Evolutionary conservation across 306 rosid species (phyloP).

Genomic region (Geum urbanum): DNA sequence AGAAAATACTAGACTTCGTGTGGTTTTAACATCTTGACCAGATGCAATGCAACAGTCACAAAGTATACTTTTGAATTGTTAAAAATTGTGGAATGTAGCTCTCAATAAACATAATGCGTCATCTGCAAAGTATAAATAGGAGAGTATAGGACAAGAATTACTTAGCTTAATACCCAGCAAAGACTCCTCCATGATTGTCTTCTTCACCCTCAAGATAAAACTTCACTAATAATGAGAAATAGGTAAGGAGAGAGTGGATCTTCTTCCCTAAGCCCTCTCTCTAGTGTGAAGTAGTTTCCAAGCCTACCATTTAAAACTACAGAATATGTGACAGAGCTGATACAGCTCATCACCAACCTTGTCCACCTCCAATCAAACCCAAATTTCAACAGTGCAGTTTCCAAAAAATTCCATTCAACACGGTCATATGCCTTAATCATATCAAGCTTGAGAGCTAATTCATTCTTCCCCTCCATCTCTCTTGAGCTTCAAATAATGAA

Average conservation of each 20-base stretch:
- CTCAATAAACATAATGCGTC: background rate
- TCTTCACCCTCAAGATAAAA: too few relatives aligned
- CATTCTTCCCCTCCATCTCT: background rate
- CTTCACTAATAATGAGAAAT: too few relatives aligned
- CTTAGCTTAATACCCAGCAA: too few relatives aligned
- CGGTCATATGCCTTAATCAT: background rate
- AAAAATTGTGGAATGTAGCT: too few relatives aligned
- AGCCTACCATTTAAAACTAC: background rate
- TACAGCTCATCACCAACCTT: background rate
- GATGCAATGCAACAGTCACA: too few relatives aligned
- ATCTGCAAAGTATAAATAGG: background rate
- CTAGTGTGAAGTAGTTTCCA: rapidly evolving
- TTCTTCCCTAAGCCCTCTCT: background rate
- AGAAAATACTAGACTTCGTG: too few relatives aligned
- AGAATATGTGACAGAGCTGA: background rate
- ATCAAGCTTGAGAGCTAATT: background rate
- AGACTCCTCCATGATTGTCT: too few relatives aligned
- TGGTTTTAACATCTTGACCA: background rate
- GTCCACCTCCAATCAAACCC: background rate
- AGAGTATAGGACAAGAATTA: background rate
- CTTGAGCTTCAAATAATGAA: background rate
- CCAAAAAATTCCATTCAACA: background rate
- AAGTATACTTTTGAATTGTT: too few relatives aligned
- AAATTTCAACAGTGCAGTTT: rapidly evolving
- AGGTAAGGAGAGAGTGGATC: background rate